phyloP scores from a whole-genome alignment of 148 eudicot species.

The Camellia sinensis region DNA sequence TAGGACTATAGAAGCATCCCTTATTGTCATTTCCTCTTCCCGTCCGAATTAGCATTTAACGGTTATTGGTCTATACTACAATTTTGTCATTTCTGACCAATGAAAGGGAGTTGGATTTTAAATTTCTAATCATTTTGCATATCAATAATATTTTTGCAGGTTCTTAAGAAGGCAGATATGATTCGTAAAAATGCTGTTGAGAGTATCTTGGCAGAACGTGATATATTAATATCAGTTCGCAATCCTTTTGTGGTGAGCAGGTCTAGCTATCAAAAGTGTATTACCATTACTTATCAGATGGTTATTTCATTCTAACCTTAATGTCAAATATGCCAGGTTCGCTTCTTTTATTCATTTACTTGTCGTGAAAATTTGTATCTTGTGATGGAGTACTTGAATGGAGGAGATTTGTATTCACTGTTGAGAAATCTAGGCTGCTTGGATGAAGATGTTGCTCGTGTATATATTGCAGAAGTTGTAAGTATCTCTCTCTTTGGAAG shows the following conservation, averaged over 20 bases:
- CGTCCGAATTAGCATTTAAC: slow-evolving; percentile 1
- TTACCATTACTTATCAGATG: slow-evolving; percentile 12
- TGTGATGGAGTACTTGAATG: slow-evolving; percentile 98
- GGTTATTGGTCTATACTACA: not conserved
- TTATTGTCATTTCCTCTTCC: not conserved
- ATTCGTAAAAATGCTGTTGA: slow-evolving; percentile 98
- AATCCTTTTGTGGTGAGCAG: slow-evolving; percentile 97
- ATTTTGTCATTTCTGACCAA: not conserved
- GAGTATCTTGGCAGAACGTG: slow-evolving; percentile 98
- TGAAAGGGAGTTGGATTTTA: not conserved
- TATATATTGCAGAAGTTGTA: slow-evolving; percentile 96
- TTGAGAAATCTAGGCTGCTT: slow-evolving; percentile 96
- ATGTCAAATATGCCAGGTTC: slow-evolving; percentile 55
- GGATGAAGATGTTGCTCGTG: slow-evolving; percentile 96
- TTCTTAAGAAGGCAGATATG: slow-evolving; percentile 94
- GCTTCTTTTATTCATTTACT: slow-evolving; percentile 97
- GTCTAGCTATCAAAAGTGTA: slow-evolving; percentile 14
- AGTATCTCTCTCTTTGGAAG: slow-evolving; percentile 27
- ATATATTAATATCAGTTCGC: slow-evolving; percentile 91
- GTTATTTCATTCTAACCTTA: slow-evolving; percentile 26
- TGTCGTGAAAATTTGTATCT: slow-evolving; percentile 98
- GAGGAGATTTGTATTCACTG: slow-evolving; percentile 92
- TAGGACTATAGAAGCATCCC: not conserved
- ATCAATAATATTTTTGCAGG: slow-evolving; percentile 40
- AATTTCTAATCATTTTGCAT: not conserved